These are phyloP conservation scores for Claviceps sorghi DNA, from an alignment of 2,329 filamentous ascomycete species.

Conservation along the genomic window DNA sequence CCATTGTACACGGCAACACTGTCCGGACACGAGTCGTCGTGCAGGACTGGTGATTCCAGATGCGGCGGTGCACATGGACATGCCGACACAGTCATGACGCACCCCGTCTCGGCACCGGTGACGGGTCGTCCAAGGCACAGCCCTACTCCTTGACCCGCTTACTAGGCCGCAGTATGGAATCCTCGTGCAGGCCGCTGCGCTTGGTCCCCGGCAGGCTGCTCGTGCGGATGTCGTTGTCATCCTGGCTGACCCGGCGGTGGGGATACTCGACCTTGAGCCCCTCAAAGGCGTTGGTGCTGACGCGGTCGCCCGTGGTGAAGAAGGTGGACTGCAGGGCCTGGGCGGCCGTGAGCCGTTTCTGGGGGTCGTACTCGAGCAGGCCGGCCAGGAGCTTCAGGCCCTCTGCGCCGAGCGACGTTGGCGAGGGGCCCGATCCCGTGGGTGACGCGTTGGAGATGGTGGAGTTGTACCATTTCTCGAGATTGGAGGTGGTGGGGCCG, in stretches of 20 bases:
- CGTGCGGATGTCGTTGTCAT: constrained; percentile 91
- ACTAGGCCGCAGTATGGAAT: constrained; percentile 47
- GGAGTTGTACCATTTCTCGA: constrained; percentile 70
- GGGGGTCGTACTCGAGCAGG: constrained; percentile 84
- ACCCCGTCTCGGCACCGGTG: too few relatives aligned
- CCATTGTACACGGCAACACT: too few relatives aligned
- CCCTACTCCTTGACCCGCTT: constrained; percentile 48
- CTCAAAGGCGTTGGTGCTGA: constrained; percentile 79
- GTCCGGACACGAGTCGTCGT: too few relatives aligned
- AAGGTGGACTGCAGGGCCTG: constrained; percentile 84
- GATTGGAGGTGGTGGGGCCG: constrained; percentile 25
- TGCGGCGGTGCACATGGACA: too few relatives aligned
- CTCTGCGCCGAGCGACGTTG: constrained; percentile 54
- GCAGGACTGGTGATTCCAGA: too few relatives aligned
- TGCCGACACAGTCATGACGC: too few relatives aligned
- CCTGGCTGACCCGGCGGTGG: constrained; percentile 74
- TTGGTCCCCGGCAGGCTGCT: constrained; percentile 84
- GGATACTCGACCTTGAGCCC: constrained; percentile 82
- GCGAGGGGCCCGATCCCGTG: constrained; percentile 15
- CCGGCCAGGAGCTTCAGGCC: constrained; percentile 71
- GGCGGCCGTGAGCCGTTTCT: constrained; percentile 73
- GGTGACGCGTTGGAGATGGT: constrained; percentile 46
- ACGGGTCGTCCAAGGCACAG: too few relatives aligned
- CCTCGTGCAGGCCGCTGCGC: constrained; percentile 71
- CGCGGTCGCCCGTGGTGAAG: constrained; percentile 60